A percentile compares a stretch with the other conserved stretches of the same genome.
Conservation (phyloP, 805 yeast species). For the Ascoidea asiatica region DNA sequence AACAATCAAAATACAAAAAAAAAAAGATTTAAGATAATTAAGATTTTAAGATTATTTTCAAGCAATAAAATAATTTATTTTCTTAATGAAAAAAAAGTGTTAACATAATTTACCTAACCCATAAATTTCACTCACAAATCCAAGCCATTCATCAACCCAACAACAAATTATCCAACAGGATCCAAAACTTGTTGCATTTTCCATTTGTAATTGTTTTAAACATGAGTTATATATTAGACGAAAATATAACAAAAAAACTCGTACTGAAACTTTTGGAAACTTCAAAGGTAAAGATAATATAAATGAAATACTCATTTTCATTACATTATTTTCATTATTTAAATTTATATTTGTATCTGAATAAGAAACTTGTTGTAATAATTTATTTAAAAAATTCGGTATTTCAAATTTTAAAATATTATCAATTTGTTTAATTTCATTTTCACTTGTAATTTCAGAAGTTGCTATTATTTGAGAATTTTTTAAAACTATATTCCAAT, state of each 20-base stretch:
- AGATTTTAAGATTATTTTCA: too few species aligned
- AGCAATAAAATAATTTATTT: too few species aligned
- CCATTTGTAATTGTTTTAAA: conserved; percentile 37
- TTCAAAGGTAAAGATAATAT: conserved; percentile 24
- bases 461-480: neutral
- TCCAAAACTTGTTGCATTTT: conserved; percentile 37
- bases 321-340: neutral
- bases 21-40: too few species aligned
- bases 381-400: neutral
- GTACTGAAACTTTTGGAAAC: conserved; percentile 31
- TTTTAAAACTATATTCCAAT: neutral
- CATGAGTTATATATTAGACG: conserved; percentile 36
- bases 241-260: conserved; percentile 32
- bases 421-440: neutral
- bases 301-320: conserved; percentile 14
- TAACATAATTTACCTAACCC: neutral
- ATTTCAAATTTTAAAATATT: neutral
- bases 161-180: conserved; percentile 56
- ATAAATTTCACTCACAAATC: conserved; percentile 34
- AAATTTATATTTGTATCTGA: neutral
- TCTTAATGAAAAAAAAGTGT: too few species aligned
- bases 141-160: conserved; percentile 53
- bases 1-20: too few species aligned
- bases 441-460: neutral
- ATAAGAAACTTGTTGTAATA: neutral